These are phyloP conservation scores for Cucurbita argyrosperma DNA, from an alignment of 306 rosid species.

Conservation along the genomic window DNA sequence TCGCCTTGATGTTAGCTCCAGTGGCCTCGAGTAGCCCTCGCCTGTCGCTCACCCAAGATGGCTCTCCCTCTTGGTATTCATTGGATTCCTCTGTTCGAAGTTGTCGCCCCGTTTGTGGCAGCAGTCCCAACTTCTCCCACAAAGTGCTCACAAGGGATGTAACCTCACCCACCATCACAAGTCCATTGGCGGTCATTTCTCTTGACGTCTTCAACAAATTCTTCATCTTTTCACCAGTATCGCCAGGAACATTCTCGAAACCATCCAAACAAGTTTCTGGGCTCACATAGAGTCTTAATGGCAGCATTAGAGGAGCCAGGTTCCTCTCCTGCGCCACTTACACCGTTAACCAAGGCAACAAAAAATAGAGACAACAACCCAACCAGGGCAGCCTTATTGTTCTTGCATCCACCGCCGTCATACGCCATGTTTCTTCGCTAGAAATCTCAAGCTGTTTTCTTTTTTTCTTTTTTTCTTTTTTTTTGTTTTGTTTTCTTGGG, in stretches of 20 bases:
- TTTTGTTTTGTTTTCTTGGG: too few species aligned
- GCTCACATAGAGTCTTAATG: neutral
- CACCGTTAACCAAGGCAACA: neutral
- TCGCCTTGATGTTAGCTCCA: constrained; percentile 4
- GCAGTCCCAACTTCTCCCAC: neutral
- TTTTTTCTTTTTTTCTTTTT: too few species aligned
- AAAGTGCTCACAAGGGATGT: neutral
- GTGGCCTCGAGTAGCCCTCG: constrained; percentile 15
- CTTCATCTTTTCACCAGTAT: constrained; percentile 36
- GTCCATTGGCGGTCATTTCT: constrained; percentile 49
- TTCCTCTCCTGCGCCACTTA: neutral
- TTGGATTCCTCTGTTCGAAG: constrained; percentile 4
- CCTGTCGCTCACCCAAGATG: constrained; percentile 27
- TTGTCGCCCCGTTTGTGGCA: neutral
- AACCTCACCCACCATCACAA: constrained; percentile 38
- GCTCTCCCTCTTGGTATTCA: neutral
- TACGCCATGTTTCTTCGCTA: too few species aligned
- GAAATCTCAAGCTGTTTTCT: too few species aligned
- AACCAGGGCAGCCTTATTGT: too few species aligned
- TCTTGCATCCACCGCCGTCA: too few species aligned
- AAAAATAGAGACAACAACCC: too few species aligned
- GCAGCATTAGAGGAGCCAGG: too few species aligned
- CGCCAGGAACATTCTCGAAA: constrained; percentile 28
- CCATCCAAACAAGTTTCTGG: constrained; percentile 29
- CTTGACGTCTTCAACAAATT: constrained; percentile 16